These are phyloP conservation scores for Fusarium ramigenum DNA, from an alignment of 2,329 filamentous ascomycete species.

Conservation along the genomic window DNA sequence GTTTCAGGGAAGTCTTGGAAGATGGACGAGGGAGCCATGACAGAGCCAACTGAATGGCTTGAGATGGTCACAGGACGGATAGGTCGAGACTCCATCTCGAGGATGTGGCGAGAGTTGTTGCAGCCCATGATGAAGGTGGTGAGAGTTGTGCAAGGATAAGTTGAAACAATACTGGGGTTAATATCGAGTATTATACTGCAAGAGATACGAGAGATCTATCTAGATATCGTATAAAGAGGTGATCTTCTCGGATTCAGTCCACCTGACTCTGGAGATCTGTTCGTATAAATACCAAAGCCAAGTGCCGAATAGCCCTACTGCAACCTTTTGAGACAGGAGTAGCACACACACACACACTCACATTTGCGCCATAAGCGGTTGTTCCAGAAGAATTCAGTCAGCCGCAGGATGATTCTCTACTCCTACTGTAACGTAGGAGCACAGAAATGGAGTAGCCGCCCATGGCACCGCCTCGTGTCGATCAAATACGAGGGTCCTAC, in stretches of 20 bases:
- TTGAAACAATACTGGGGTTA: not conserved
- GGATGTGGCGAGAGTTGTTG: constrained; percentile 28
- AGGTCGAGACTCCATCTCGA: constrained; percentile 33
- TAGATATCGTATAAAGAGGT: constrained; percentile 3
- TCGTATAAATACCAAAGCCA: constrained; percentile 22
- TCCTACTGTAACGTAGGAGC: constrained; percentile 14
- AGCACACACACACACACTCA: constrained; percentile 16
- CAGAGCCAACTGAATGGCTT: constrained; percentile 27
- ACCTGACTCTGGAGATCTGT: constrained; percentile 13
- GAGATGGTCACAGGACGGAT: constrained; percentile 30
- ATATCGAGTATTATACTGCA: not conserved
- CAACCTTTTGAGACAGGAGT: not conserved
- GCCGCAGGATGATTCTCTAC: constrained; percentile 1
- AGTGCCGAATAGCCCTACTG: constrained; percentile 1
- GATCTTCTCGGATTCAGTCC: not conserved
- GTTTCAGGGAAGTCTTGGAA: constrained; percentile 28
- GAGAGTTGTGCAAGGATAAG: not conserved
- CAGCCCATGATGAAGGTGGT: constrained; percentile 27
- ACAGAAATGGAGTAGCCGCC: constrained; percentile 20
- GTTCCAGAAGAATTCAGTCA: constrained; percentile 8
- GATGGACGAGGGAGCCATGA: constrained; percentile 22
- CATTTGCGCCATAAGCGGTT: constrained; percentile 12
- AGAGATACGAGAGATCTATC: not conserved
- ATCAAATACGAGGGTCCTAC: constrained; percentile 33
- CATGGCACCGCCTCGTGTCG: constrained; percentile 34